These are phyloP conservation scores for Dysphania ambrosioides DNA, from an alignment of 148 eudicot species.

Conservation along the genomic window DNA sequence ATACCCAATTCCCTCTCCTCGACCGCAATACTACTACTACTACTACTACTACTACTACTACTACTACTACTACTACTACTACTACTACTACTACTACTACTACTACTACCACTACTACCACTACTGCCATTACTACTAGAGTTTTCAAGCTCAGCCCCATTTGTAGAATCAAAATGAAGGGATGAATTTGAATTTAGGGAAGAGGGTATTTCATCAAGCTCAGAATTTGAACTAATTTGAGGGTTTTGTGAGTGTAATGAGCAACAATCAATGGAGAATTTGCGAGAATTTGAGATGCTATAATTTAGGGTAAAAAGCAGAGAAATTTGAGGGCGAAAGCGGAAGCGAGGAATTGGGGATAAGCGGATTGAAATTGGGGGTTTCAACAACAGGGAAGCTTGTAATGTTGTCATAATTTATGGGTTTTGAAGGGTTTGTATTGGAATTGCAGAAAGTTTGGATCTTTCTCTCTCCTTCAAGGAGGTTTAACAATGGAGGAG, in stretches of 20 bases:
- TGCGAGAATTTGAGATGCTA: conserved; percentile 24
- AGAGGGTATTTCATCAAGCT: conserved; percentile 12
- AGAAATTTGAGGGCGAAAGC: conserved; percentile 1
- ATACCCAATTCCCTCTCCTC: conserved; percentile 9
- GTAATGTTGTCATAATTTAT: conserved; percentile 47
- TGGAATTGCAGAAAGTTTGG: neutral
- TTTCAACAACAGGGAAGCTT: conserved; percentile 55
- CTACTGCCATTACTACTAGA: too few relatives aligned
- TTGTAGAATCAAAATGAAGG: neutral
- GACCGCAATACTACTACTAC: too few relatives aligned
- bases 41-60: conserved; percentile 4
- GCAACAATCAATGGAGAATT: conserved; percentile 24
- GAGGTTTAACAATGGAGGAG: neutral
- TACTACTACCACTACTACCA: conserved; percentile 1
- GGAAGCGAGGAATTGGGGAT: conserved; percentile 23
- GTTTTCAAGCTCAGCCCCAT: conserved; percentile 11
- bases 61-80: too few relatives aligned
- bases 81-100: conserved; percentile 4
- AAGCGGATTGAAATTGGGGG: conserved; percentile 33
- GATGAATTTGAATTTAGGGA: conserved; percentile 16
- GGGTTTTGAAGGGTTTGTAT: neutral
- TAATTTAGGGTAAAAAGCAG: conserved; percentile 14
- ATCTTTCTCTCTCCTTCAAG: conserved; percentile 11
- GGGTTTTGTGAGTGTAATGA: conserved; percentile 33
- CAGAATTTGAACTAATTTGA: conserved; percentile 23